Conservation (phyloP, 1,284 basidiomycete genomes). For the Austroboletus olivaceoglutinosus region DNA sequence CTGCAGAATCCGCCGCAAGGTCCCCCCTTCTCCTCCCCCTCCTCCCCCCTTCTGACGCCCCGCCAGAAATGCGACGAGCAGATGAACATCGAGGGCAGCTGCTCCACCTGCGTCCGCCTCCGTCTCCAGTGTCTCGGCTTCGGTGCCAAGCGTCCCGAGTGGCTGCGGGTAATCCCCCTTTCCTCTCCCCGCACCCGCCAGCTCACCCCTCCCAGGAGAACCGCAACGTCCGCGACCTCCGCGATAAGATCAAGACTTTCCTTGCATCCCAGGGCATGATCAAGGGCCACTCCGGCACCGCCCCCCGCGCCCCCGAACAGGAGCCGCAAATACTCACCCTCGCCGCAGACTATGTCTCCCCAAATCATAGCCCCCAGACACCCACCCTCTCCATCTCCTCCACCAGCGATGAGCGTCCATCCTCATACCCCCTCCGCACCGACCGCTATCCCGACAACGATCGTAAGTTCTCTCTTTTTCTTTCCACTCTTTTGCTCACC, state of each 20-base stretch:
- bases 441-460: slow-evolving; percentile 37
- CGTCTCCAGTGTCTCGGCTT: slow-evolving; percentile 83
- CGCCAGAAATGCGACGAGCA: slow-evolving; percentile 80
- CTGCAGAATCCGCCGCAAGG: slow-evolving; percentile 80
- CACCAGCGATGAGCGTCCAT: slow-evolving; percentile 42
- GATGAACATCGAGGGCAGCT: slow-evolving; percentile 56
- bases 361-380: slow-evolving; percentile 53
- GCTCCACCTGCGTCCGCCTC: slow-evolving; percentile 74
- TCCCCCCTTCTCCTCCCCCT: slow-evolving; percentile 33
- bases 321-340: slow-evolving; percentile 57
- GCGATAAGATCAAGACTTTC: slow-evolving; percentile 74
- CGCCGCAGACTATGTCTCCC: slow-evolving; percentile 44
- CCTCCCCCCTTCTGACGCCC: slow-evolving; percentile 4
- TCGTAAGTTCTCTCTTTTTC: slow-evolving; percentile 17
- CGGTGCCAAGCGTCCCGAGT: slow-evolving; percentile 79
- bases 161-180: slow-evolving; percentile 61
- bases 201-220: slow-evolving; percentile 50
- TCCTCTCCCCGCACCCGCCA: slow-evolving; percentile 1
- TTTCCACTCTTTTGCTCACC: neutral
- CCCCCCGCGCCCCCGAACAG: slow-evolving; percentile 52
- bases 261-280: slow-evolving; percentile 80
- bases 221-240: slow-evolving; percentile 60
- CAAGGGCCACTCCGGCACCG: slow-evolving; percentile 74
- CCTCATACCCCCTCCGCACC: slow-evolving; percentile 44
- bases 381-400: slow-evolving; percentile 49